Base-by-base conservation (phyloP, 2,329 filamentous ascomycete genomes). In the Calonectria fujianensis region DNA sequence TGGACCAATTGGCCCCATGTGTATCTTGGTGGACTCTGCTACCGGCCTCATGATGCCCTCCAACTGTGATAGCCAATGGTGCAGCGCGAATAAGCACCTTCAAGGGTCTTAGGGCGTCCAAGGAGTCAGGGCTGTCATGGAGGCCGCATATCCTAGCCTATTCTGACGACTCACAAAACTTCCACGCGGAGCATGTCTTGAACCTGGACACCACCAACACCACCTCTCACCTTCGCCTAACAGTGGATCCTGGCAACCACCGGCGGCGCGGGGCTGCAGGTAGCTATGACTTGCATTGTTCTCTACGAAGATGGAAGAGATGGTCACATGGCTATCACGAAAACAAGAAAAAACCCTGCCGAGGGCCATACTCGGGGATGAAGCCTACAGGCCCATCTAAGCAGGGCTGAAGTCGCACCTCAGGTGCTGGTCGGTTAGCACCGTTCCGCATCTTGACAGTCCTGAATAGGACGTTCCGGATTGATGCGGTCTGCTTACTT, bases 1-100 rank as follows among this genome's bases (percentile, higher is more conserved):
- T 75, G 68, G 63, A 69, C 57, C 52, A 65, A 57, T 54, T 39
- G 57, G 73, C 32, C 57, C 73, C 69, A 77, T 74, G 70, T 76
- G 74, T 61, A 54, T 72, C 64, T 70, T 69, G 52, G 72, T 75
- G 74, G 74, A 72, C 68, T 73, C 29, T 64, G 69, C 29, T 48
- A 37, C 70, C 69, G 78, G 57, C 74, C 73, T 80, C 73, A 70
- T 70, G 61, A 82, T 79, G 77, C 74, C 78, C 78, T 76, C 75
- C 64, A 73, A 79, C 45, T 45, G 70, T 66, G 27, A 35, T 52
- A 72, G 50, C 75, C 79, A 80, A 78, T 79, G 65, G 68, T 37
- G 57, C 32, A n/a, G 31, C 31, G 50, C 63, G 18, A 45, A 69
- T 68, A 70, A 65, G 70, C 77, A 74, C 68, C 45, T 74, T 70